Evolutionary conservation across 345 rosid species (phyloP), one percentile per base, ranked within the genome.

Genomic region (Gossypium raimondii): DNA sequence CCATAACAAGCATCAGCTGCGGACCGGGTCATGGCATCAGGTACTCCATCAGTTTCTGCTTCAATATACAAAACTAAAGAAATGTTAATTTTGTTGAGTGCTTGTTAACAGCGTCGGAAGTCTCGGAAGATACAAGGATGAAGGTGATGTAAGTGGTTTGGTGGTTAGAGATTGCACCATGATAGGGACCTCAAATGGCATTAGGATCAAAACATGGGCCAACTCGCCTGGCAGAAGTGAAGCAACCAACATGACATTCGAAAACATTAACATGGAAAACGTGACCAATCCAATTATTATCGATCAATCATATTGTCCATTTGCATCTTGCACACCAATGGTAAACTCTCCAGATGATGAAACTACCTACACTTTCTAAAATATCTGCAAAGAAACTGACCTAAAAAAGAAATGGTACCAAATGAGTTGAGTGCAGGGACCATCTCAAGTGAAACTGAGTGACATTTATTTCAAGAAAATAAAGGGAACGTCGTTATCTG

Each of bases 131-230:
- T 85, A 87, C 20, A 76, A 57, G 60, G 80, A 83, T 48, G 92
- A 86, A 79, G 85, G 78, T 57, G 87, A 87, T 47, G 87, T 55
- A 20, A 87, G 72, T 4, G 86, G 86, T 12, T 74, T 89, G 0
- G 80, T 83, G 29, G 88, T 91, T 9, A 86, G 62, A 79, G 87
- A 88, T 66, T 79, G 88, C 79, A 84, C 67, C 20, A 79, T 88
- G 74, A 82, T 56, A 27, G 78, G 86, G 64, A 85, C 92, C 0
- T 66, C 76, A 3, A 83, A 87, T 63, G 90, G 92, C 48, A 80
- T 86, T 51, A 79, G 92, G 82, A 89, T 87, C 78, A 91, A 87
- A 81, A 91, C 90, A 5, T 86, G 90, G 25, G 86, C 89, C 9
- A 61, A 85, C 63, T 90, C 89, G 41, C 87, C 85, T 2, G 84